Conservation (phyloP, 345 rosid species). For the Rhizophora apiculata region DNA sequence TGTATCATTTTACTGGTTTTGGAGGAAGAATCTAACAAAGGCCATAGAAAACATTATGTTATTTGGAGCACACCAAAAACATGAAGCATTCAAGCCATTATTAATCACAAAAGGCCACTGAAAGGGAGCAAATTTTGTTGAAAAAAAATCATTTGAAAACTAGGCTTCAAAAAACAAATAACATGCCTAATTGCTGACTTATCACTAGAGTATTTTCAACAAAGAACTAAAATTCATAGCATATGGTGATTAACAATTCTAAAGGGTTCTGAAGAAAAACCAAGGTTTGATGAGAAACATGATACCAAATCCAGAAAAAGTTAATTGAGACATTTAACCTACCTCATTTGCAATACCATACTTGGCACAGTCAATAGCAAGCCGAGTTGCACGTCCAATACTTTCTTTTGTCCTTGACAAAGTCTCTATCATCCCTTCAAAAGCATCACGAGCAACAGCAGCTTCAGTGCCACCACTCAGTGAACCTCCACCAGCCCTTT, state of each 20-base stretch:
- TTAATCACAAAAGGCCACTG: neutral
- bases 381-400: slow-evolving; percentile 95
- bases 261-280: too few species aligned
- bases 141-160: neutral
- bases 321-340: slow-evolving; percentile 5
- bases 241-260: neutral
- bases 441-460: slow-evolving; percentile 91
- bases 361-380: slow-evolving; percentile 93
- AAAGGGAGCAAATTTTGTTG: neutral
- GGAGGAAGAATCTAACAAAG: too few species aligned
- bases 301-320: too few species aligned
- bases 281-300: too few species aligned
- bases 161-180: neutral
- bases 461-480: slow-evolving; percentile 90
- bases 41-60: too few species aligned
- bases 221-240: neutral
- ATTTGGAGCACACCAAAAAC: too few species aligned
- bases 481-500: slow-evolving; percentile 59
- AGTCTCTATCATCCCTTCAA: slow-evolving; percentile 99
- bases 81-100: too few species aligned
- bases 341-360: slow-evolving; percentile 95
- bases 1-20: too few species aligned
- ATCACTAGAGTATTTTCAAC: neutral
- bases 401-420: slow-evolving; percentile 95
- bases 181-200: neutral